These are phyloP conservation scores for Tylopilus subfusipes DNA, from an alignment of 768 basidiomycete genomes.

Conservation along the genomic window DNA sequence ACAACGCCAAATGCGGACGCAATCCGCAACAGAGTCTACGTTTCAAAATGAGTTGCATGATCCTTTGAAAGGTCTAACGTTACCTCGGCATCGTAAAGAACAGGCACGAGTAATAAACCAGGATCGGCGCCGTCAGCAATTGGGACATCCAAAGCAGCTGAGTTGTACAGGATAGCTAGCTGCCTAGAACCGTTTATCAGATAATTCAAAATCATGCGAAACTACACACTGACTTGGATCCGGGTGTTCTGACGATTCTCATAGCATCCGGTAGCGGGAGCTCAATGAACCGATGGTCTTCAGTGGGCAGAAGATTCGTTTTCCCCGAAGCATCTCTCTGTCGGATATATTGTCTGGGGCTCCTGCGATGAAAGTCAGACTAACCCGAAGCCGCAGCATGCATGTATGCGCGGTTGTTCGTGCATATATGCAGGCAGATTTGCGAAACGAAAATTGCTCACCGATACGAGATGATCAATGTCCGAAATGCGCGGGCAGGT, in stretches of 20 bases:
- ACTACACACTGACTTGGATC: conserved; percentile 45
- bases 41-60: conserved; percentile 4
- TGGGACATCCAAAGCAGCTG: conserved; percentile 41
- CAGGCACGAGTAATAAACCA: conserved; percentile 49
- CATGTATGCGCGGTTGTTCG: conserved; percentile 21
- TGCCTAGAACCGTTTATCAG: conserved; percentile 25
- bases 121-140: conserved; percentile 12
- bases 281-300: conserved; percentile 33
- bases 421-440: conserved; percentile 12
- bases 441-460: conserved; percentile 23
- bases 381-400: not conserved
- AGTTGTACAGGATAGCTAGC: conserved; percentile 51
- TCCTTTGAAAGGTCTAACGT: conserved; percentile 9
- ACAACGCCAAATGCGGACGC: conserved; percentile 60
- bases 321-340: conserved; percentile 16
- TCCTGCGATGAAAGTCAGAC: conserved; percentile 13
- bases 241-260: conserved; percentile 52
- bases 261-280: conserved; percentile 57
- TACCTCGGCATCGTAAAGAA: conserved; percentile 61
- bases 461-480: conserved; percentile 75
- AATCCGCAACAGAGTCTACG: conserved; percentile 50
- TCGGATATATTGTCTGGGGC: conserved; percentile 23
- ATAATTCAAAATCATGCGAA: not conserved
- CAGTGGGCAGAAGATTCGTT: conserved; percentile 8
- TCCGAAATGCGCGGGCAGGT: conserved; percentile 70